phyloP scores from a whole-genome alignment of 148 eudicot species.

The Rhododendron kiyosumense region DNA sequence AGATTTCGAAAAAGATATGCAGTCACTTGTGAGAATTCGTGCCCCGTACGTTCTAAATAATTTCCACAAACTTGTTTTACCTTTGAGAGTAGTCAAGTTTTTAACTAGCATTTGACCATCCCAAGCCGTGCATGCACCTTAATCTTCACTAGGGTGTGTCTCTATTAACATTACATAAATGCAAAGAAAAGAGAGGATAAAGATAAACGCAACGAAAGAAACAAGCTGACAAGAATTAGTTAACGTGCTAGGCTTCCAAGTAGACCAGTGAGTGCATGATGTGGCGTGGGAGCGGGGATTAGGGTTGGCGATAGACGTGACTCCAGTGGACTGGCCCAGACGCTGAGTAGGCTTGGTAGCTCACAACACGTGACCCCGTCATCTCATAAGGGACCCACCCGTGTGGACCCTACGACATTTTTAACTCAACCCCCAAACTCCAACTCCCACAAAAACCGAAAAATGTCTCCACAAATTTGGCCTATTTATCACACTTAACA shows the following conservation, averaged over 20 bases:
- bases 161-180: no score
- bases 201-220: neutral
- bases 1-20: no score
- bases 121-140: neutral
- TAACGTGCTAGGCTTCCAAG: neutral
- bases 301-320: neutral
- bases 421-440: neutral
- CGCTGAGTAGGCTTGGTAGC: neutral
- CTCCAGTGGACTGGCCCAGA: neutral
- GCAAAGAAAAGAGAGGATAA: no score
- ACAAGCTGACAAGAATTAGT: neutral
- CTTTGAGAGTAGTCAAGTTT: neutral
- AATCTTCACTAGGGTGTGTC: no score
- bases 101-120: neutral
- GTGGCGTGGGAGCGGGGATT: neutral
- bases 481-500: no score
- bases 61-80: neutral
- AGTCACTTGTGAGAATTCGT: no score
- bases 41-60: no score
- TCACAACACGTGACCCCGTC: slow-evolving; percentile 8
- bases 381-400: neutral
- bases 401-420: neutral
- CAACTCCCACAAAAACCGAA: neutral
- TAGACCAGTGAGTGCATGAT: neutral
- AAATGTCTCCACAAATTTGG: neutral